These are phyloP conservation scores for Quercus suber DNA, from an alignment of 306 rosid genomes.

Conservation along the genomic window DNA sequence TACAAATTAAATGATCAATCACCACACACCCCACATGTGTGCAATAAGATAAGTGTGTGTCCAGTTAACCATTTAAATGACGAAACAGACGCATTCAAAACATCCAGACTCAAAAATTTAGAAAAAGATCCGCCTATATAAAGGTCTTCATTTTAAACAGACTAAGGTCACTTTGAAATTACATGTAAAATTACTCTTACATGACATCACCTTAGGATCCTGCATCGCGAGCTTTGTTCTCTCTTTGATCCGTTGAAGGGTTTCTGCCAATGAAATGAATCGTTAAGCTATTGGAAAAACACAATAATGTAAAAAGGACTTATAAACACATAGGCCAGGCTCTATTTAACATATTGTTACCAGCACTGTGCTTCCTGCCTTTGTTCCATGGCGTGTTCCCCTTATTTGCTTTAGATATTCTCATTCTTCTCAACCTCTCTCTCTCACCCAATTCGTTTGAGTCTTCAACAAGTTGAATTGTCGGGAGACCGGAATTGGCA, in stretches of 20 bases:
- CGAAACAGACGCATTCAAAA: neutral
- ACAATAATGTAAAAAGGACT: neutral
- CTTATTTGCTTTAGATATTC: constrained; percentile 90
- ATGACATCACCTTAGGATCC: constrained; percentile 99
- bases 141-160: neutral
- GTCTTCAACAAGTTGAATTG: constrained; percentile 24
- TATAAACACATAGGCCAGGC: neutral
- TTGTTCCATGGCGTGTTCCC: constrained; percentile 94
- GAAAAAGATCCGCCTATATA: neutral
- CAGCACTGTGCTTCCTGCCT: constrained; percentile 88
- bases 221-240: constrained; percentile 96
- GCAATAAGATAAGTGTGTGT: neutral
- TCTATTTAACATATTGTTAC: constrained; percentile 27
- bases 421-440: constrained; percentile 71
- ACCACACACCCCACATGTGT: neutral
- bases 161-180: constrained; percentile 24
- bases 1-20: neutral
- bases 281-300: constrained; percentile 12
- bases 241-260: constrained; percentile 76
- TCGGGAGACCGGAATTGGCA: constrained; percentile 19
- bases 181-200: constrained; percentile 68
- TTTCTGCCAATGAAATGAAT: constrained; percentile 51
- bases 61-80: neutral
- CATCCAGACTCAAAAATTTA: neutral
- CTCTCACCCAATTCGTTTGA: constrained; percentile 42